Percentiles rank a stretch among this genome's conserved stretches.
These are phyloP conservation scores for Castanopsis chinensis DNA, from an alignment of 306 rosid species.

Conservation along the genomic window DNA sequence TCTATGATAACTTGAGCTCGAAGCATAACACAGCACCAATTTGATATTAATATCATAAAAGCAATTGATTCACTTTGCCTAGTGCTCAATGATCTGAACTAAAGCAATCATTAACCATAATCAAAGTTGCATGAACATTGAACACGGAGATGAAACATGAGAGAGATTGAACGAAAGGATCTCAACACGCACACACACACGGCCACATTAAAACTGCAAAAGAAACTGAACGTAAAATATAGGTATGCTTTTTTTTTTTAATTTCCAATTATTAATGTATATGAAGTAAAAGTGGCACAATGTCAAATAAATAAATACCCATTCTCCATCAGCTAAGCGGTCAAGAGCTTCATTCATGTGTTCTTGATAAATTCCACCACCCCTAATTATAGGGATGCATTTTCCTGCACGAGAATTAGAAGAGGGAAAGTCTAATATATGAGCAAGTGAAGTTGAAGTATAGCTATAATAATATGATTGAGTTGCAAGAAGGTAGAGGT, in stretches of 20 bases:
- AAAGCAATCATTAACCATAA: background rate
- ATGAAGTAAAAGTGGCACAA: conserved; percentile 1
- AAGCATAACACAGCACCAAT: background rate
- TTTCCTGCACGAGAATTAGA: conserved; percentile 57
- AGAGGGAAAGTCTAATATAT: too few relatives aligned
- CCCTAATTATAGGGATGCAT: conserved; percentile 92
- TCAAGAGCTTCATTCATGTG: conserved; percentile 90
- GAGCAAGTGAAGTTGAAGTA: too few relatives aligned
- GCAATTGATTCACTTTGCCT: background rate
- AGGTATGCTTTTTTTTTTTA: background rate
- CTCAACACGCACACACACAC: background rate
- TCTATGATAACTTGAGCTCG: background rate
- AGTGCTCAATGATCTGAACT: background rate
- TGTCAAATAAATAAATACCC: conserved; percentile 49
- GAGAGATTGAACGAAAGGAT: background rate
- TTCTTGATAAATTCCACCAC: conserved; percentile 87
- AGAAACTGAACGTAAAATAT: background rate
- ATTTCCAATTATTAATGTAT: background rate
- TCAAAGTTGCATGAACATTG: background rate
- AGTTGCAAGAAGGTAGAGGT: too few relatives aligned
- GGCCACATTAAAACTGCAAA: background rate
- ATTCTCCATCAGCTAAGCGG: conserved; percentile 65
- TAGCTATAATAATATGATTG: too few relatives aligned
- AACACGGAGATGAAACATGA: background rate
- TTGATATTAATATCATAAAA: background rate